A percentile compares a stretch with the other conserved stretches of the same genome.
These are phyloP conservation scores for Chaetoceros tenuissimus DNA, from an alignment of 108 stramenopile species.

Conservation along the genomic window DNA sequence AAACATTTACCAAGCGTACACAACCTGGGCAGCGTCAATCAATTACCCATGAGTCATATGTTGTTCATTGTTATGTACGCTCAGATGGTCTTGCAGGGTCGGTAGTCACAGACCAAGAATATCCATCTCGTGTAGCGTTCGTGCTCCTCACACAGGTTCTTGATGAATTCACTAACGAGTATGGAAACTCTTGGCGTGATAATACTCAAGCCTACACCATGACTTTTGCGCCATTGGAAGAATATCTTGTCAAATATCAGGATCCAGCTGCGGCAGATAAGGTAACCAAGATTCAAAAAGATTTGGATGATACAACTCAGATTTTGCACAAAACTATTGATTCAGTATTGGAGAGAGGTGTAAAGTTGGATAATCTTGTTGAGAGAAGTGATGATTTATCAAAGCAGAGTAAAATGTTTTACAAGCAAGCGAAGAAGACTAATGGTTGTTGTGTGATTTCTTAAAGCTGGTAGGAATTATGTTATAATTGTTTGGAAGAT, in stretches of 20 bases:
- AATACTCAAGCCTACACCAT: conserved; percentile 54
- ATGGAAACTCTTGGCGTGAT: conserved; percentile 62
- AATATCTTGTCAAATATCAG: conserved; percentile 86
- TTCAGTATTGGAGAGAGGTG: conserved; percentile 93
- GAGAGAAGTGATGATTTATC: conserved; percentile 94
- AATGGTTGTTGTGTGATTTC: conserved; percentile 96
- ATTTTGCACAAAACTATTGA: conserved; percentile 99
- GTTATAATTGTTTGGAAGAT: not conserved
- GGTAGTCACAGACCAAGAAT: conserved; percentile 93
- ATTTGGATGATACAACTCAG: conserved; percentile 97
- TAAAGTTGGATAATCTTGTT: conserved; percentile 95
- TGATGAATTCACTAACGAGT: conserved; percentile 79
- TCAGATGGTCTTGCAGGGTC: conserved; percentile 91
- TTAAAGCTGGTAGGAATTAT: conserved; percentile 22
- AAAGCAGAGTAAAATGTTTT: conserved; percentile 98
- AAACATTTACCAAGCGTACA: conserved; percentile 95
- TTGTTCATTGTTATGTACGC: conserved; percentile 96
- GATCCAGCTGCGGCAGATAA: conserved; percentile 91
- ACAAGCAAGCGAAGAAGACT: conserved; percentile 98
- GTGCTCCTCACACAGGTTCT: conserved; percentile 89
- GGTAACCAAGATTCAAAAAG: conserved; percentile 97
- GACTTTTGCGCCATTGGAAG: conserved; percentile 48
- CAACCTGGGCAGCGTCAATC: conserved; percentile 97
- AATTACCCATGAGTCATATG: conserved; percentile 93
- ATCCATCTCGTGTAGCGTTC: conserved; percentile 98